Conservation (phyloP, 345 rosid genomes). For the Populus euphratica region DNA sequence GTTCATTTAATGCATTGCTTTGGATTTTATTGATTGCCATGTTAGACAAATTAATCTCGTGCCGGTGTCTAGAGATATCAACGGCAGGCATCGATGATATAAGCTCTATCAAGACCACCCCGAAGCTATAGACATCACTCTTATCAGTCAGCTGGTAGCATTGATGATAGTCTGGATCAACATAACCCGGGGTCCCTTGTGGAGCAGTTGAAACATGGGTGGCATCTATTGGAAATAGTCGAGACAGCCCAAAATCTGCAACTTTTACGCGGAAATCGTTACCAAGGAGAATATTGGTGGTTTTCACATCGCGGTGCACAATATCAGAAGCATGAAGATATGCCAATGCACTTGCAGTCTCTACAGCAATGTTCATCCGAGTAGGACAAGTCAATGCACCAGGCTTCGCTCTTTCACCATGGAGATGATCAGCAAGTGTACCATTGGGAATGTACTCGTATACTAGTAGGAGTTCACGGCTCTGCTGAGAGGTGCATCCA, state of each 20-base stretch:
- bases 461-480: constrained; percentile 73
- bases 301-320: constrained; percentile 86
- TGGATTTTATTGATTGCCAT: constrained; percentile 82
- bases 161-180: constrained; percentile 86
- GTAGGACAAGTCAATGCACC: constrained; percentile 61
- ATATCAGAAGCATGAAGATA: constrained; percentile 76
- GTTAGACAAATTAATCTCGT: constrained; percentile 72
- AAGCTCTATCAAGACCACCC: constrained; percentile 59
- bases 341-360: constrained; percentile 69
- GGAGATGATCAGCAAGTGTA: constrained; percentile 82
- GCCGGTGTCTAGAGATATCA: constrained; percentile 73
- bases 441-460: constrained; percentile 86
- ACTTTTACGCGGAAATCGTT: constrained; percentile 73
- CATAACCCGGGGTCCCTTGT: constrained; percentile 93
- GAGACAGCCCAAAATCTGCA: constrained; percentile 87
- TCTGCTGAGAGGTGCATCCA: constrained; percentile 80
- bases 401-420: constrained; percentile 58
- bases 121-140: constrained; percentile 88
- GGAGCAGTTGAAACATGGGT: constrained; percentile 91
- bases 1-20: constrained; percentile 50
- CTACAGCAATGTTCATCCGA: constrained; percentile 71
- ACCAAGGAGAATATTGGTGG: constrained; percentile 85
- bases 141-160: constrained; percentile 79
- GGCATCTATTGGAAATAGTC: constrained; percentile 61
- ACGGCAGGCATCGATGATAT: constrained; percentile 86